Conservation (phyloP, 2,329 filamentous ascomycete genomes). For the Aspergillus costaricaensis region DNA sequence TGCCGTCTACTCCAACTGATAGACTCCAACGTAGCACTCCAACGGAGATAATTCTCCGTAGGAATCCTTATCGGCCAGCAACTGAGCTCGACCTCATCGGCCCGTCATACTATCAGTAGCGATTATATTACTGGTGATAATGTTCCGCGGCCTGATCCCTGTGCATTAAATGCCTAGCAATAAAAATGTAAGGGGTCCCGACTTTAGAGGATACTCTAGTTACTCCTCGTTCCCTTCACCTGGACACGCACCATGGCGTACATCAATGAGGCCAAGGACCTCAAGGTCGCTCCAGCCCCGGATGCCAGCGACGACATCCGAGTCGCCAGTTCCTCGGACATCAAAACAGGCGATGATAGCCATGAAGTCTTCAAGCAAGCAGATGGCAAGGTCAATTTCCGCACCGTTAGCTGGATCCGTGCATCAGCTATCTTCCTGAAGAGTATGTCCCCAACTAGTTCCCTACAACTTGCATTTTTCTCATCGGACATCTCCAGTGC, state of each 20-base stretch:
- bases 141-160: background rate
- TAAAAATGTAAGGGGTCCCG: background rate
- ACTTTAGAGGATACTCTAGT: background rate
- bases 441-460: constrained; percentile 24
- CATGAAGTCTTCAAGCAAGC: constrained; percentile 54
- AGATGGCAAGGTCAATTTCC: constrained; percentile 53
- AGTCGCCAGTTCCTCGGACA: constrained; percentile 26
- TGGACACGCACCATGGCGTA: constrained; percentile 1
- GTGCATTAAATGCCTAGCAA: background rate
- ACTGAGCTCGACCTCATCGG: background rate
- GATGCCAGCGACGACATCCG: constrained; percentile 25
- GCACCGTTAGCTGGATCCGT: constrained; percentile 56
- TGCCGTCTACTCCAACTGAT: constrained; percentile 4
- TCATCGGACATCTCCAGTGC: constrained; percentile 19
- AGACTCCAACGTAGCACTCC: background rate
- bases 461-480: background rate
- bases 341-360: constrained; percentile 22
- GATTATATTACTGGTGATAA: background rate
- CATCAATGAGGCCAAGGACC: constrained; percentile 11
- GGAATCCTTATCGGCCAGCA: background rate
- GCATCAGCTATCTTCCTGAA: constrained; percentile 58
- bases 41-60: background rate
- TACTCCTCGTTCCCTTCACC: background rate
- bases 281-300: constrained; percentile 8
- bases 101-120: background rate